These are phyloP conservation scores for Talaromyces verruculosus DNA, from an alignment of 2,329 filamentous ascomycete species.

Conservation along the genomic window DNA sequence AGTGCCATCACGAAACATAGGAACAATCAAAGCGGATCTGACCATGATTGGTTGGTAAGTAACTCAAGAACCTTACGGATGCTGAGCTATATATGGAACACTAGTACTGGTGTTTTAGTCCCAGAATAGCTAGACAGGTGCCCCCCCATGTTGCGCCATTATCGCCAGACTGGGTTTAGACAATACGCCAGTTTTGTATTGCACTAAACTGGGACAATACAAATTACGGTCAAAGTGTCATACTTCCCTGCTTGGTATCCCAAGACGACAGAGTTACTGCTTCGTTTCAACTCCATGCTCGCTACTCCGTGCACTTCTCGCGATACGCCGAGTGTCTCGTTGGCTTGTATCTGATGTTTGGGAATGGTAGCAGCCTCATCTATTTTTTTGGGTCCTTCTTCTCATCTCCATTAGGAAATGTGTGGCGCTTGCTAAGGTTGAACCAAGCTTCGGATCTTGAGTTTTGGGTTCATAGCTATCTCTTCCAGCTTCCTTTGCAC, in stretches of 20 bases:
- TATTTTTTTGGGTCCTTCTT: background rate
- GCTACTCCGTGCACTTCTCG: background rate
- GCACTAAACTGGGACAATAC: background rate
- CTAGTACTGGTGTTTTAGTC: background rate
- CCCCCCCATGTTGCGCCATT: background rate
- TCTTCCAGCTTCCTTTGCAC: background rate
- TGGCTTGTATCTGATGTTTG: background rate
- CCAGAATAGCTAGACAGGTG: background rate
- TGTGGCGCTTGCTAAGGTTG: background rate
- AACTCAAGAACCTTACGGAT: background rate
- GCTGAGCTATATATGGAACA: slow-evolving; percentile 7
- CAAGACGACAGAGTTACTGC: background rate
- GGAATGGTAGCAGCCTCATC: background rate
- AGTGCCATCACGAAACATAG: slow-evolving; percentile 2
- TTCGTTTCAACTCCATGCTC: background rate
- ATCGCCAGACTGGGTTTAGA: background rate
- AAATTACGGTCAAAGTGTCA: background rate
- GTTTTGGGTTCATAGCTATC: background rate
- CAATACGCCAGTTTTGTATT: background rate
- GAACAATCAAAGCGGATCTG: background rate
- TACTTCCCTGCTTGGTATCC: background rate
- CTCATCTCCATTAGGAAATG: background rate
- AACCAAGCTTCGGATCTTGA: background rate
- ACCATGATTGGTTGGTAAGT: background rate
- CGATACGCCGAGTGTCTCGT: slow-evolving; percentile 1